Percentiles rank a stretch among this genome's conserved stretches.
phyloP scores from a whole-genome alignment of 164 flowering plant genomes.

The Houttuynia cordata region DNA sequence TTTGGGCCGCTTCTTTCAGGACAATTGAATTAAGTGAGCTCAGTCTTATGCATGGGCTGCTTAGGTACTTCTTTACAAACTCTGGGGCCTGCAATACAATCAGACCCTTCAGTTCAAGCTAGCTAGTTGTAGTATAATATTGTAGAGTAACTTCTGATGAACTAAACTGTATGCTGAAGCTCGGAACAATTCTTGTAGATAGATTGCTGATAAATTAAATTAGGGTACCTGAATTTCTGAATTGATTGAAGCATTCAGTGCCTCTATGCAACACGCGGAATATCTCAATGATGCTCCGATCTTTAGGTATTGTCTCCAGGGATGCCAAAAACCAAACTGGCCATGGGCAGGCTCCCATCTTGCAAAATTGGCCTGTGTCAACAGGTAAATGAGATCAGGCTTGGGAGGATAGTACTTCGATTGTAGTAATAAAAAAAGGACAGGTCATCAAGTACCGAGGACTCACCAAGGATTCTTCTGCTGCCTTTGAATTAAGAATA shows the following conservation, averaged over 20 bases:
- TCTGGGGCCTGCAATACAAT: constrained; percentile 19
- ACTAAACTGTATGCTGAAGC: too few species aligned
- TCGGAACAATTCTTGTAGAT: too few species aligned
- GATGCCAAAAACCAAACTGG: constrained; percentile 53
- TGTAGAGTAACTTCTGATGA: not conserved
- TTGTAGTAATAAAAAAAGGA: not conserved
- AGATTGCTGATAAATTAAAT: not conserved
- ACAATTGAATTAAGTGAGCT: constrained; percentile 23
- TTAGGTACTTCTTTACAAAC: constrained; percentile 19
- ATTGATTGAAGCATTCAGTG: constrained; percentile 41
- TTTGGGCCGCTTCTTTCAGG: constrained; percentile 32
- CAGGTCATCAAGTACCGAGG: not conserved
- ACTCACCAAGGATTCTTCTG: constrained; percentile 58
- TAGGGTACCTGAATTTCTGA: constrained; percentile 42
- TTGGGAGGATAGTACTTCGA: not conserved
- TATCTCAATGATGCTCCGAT: constrained; percentile 39
- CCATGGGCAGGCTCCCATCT: constrained; percentile 91
- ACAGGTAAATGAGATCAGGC: not conserved
- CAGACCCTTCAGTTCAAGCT: not conserved
- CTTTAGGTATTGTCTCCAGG: constrained; percentile 75
- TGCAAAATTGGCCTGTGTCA: constrained; percentile 59
- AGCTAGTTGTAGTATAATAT: not conserved
- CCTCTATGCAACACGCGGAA: constrained; percentile 62
- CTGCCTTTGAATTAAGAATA: constrained; percentile 50
- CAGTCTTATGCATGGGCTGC: constrained; percentile 14